Evolutionary conservation across 371 early-diverging fungal species (phyloP), one percentile per base, ranked within the genome.

Genomic region (Encephalitozoon romaleae): DNA sequence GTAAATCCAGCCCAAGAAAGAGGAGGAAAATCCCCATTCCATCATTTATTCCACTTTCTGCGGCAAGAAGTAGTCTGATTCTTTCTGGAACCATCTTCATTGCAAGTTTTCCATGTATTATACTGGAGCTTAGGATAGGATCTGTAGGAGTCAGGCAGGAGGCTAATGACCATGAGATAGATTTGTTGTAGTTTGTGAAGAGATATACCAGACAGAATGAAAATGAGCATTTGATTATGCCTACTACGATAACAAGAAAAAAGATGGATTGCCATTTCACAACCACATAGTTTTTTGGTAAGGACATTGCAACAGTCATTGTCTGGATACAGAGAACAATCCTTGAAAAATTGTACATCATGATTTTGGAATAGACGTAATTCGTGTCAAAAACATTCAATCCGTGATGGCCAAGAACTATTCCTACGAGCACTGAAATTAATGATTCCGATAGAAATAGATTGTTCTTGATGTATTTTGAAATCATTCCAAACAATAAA

Each of bases 101-200:
- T 0, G 96, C 94, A 87, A 93, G 94, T 55, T 88, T 87, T 12
- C 96, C 95, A 78, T 92, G 92, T 8, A 95, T 89, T 21, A 95
- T 90, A 0, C 91, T 89, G 85, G 91, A 92, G 68, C 94, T 91
- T 64, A 96, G 81, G 5, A 95, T 93, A 1, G 95, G 95, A 86
- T 96, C 95, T 0, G 95, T 96, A 0, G 95, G 94, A 5, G 94
- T 90, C 4, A 93, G 84, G 72, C 92, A 92, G 0, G 94, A 91
- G 12, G 90, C 92, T 72, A 94, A 86, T 5, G 68, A 82, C 77
- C 80, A 80, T 49, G 28, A 53, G 0, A 71, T 53, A 6, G 55
- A 15, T 9, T 15, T 70, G 38, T 42, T 49, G 11, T 72, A 43
- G 9, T 25, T 28, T 8, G 30, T 52, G 15, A 76, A 54, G 0